Evolutionary conservation across 2,329 filamentous ascomycete species (phyloP).

Genomic region (Fusarium sp.): DNA sequence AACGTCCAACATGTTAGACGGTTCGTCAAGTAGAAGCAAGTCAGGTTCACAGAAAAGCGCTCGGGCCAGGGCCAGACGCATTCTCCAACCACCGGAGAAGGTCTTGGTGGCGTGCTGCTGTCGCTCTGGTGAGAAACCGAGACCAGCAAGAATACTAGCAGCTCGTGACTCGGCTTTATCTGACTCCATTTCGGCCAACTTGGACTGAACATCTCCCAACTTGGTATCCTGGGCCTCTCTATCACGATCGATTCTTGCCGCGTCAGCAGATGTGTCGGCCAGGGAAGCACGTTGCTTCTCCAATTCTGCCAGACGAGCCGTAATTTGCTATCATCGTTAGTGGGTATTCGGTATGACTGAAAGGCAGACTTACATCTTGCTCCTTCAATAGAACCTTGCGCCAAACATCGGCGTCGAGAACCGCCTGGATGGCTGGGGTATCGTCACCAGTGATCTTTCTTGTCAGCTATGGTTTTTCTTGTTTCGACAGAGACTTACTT

Average conservation of each 20-base stretch:
- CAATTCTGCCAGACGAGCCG: slow-evolving; percentile 75
- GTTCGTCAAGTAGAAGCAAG: slow-evolving; percentile 94
- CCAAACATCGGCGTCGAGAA: slow-evolving; percentile 98
- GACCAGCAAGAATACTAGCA: slow-evolving; percentile 93
- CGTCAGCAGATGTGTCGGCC: slow-evolving; percentile 92
- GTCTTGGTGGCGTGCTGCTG: slow-evolving; percentile 95
- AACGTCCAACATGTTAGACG: slow-evolving; percentile 99
- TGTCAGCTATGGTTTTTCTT: slow-evolving; percentile 12
- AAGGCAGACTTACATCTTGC: slow-evolving; percentile 70
- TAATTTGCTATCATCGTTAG: slow-evolving; percentile 71
- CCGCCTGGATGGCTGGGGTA: slow-evolving; percentile 91
- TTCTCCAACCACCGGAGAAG: slow-evolving; percentile 99
- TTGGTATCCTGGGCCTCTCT: slow-evolving; percentile 91
- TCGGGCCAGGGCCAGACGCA: slow-evolving; percentile 93
- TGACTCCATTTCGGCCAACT: slow-evolving; percentile 97
- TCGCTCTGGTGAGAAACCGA: slow-evolving; percentile 92
- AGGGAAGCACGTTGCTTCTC: slow-evolving; percentile 79
- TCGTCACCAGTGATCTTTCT: slow-evolving; percentile 88
- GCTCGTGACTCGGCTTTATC: slow-evolving; percentile 97
- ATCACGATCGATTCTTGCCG: slow-evolving; percentile 82
- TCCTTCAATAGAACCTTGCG: slow-evolving; percentile 92
- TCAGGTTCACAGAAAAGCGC: slow-evolving; percentile 98
- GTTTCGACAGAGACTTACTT: slow-evolving; percentile 62
- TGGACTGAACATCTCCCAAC: slow-evolving; percentile 87
- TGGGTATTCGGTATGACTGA: neutral